Evolutionary conservation across 164 flowering plant genomes (phyloP).

Genomic region (Macadamia integrifolia): DNA sequence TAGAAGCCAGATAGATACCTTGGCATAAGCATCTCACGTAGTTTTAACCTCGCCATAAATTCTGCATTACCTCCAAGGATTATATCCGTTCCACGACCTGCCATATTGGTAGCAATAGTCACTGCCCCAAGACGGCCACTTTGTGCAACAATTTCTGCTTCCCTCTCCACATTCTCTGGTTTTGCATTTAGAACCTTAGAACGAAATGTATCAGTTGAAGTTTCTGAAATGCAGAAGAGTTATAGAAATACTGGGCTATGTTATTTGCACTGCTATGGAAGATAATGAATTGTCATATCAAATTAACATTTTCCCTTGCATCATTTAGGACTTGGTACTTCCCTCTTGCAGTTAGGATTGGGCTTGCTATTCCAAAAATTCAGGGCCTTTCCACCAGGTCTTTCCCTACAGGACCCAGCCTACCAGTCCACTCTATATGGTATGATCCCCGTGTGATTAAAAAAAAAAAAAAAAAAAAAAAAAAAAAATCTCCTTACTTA

Average conservation of each 20-base stretch:
- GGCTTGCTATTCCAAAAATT: too few relatives aligned
- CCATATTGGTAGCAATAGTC: slow-evolving; percentile 99
- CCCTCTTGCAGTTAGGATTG: too few relatives aligned
- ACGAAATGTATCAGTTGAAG: slow-evolving; percentile 2
- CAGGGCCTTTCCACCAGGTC: too few relatives aligned
- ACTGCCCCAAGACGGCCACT: slow-evolving; percentile 97
- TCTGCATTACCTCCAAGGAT: slow-evolving; percentile 99
- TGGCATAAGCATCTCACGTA: slow-evolving; percentile 98
- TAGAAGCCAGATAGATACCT: slow-evolving; percentile 42
- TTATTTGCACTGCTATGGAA: neutral
- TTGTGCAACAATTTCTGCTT: slow-evolving; percentile 98
- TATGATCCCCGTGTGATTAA: too few relatives aligned
- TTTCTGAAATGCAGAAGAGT: neutral
- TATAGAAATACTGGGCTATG: neutral
- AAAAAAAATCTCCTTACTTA: too few relatives aligned
- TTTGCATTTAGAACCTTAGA: slow-evolving; percentile 93
- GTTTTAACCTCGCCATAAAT: slow-evolving; percentile 91
- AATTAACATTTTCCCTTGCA: too few relatives aligned
- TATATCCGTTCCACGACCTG: slow-evolving; percentile 99
- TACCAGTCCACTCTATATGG: too few relatives aligned
- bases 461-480: too few relatives aligned
- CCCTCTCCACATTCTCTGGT: slow-evolving; percentile 99
- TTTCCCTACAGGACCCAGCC: too few relatives aligned
- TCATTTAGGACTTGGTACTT: too few relatives aligned
- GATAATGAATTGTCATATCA: neutral